Conservation (phyloP, 2,329 filamentous ascomycete species). For the Phoma sp. region DNA sequence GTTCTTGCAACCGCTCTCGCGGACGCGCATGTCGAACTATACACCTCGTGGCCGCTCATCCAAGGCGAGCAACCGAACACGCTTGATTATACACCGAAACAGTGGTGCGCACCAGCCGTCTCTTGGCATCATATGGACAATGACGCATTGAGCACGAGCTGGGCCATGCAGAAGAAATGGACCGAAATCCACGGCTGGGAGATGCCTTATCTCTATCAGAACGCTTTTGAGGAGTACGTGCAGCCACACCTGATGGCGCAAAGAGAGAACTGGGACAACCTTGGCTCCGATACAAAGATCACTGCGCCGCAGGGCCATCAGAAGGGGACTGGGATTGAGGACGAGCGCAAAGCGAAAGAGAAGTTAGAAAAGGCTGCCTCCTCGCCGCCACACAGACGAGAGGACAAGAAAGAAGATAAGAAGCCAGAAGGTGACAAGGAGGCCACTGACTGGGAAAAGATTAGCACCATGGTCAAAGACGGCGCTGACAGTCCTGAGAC, state of each 20-base stretch:
- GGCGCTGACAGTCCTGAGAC: constrained; percentile 30
- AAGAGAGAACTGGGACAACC: constrained; percentile 47
- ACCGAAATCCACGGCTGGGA: constrained; percentile 39
- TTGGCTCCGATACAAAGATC: constrained; percentile 26
- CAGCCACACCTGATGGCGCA: constrained; percentile 35
- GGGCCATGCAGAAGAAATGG: constrained; percentile 45
- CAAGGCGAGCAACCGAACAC: constrained; percentile 52
- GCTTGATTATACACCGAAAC: constrained; percentile 47
- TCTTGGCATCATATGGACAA: constrained; percentile 45
- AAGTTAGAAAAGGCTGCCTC: constrained; percentile 17
- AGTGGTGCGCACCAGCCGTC: constrained; percentile 54
- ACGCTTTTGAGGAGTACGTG: constrained; percentile 44
- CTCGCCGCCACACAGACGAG: neutral
- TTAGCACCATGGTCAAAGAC: constrained; percentile 18
- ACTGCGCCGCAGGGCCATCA: constrained; percentile 23
- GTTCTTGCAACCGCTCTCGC: constrained; percentile 44
- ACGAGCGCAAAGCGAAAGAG: constrained; percentile 10
- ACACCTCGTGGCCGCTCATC: constrained; percentile 51
- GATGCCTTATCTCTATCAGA: constrained; percentile 40
- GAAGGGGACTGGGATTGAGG: constrained; percentile 19
- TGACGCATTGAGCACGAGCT: constrained; percentile 35
- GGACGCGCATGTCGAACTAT: constrained; percentile 46
- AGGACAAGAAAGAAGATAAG: constrained; percentile 1
- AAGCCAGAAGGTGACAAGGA: constrained; percentile 4
- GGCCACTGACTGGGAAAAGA: constrained; percentile 4